Conservation (phyloP, 2,329 filamentous ascomycete genomes). For the Aspergillus novoparasiticus region DNA sequence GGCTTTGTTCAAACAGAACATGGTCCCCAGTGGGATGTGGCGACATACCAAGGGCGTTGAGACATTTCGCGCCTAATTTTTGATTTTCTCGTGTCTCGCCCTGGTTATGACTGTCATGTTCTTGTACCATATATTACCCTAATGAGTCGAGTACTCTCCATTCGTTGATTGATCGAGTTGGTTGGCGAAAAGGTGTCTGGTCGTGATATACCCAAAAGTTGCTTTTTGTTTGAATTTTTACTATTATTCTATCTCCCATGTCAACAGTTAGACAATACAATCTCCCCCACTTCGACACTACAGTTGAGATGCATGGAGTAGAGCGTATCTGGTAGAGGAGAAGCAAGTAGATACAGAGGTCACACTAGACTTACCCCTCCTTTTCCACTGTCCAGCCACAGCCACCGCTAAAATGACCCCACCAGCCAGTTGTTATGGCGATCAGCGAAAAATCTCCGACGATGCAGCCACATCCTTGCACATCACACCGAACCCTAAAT, state of each 20-base stretch:
- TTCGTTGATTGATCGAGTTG: constrained; percentile 2
- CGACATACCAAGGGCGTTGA: constrained; percentile 19
- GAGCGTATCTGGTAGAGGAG: background rate
- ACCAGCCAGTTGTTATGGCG: background rate
- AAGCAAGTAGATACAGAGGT: background rate
- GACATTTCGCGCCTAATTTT: constrained; percentile 4
- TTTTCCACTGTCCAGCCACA: background rate
- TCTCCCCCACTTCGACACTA: background rate
- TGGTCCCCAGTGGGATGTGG: constrained; percentile 30
- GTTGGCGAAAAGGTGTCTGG: constrained; percentile 1
- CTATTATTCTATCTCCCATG: background rate
- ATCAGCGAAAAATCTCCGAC: background rate
- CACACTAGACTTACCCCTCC: background rate
- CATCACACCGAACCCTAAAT: background rate
- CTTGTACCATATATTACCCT: constrained; percentile 9
- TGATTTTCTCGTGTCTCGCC: background rate
- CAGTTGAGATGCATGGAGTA: background rate
- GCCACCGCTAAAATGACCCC: background rate
- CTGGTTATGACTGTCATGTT: constrained; percentile 11
- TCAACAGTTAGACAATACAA: background rate
- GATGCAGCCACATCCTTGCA: background rate
- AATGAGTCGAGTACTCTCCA: constrained; percentile 5
- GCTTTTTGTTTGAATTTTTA: background rate
- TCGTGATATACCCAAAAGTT: constrained; percentile 6
- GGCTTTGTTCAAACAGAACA: constrained; percentile 30